These are phyloP conservation scores for Cytospora piceicola DNA, from an alignment of 2,329 filamentous ascomycete genomes.

Conservation along the genomic window DNA sequence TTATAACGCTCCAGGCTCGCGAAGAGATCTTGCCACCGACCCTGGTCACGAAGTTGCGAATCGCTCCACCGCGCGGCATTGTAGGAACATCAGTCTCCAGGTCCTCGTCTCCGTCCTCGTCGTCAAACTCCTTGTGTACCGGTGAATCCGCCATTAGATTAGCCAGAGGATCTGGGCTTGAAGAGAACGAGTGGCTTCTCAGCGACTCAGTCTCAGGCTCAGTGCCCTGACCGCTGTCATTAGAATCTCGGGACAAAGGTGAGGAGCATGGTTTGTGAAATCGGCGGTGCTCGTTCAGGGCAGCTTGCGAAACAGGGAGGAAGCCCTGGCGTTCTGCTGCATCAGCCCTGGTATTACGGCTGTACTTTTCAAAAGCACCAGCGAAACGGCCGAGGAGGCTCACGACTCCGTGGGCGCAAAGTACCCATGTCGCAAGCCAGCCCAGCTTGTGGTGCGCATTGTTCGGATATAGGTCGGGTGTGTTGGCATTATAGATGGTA, in stretches of 20 bases:
- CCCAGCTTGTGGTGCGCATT: slow-evolving; percentile 89
- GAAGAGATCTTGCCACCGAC: slow-evolving; percentile 60
- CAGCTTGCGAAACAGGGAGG: slow-evolving; percentile 63
- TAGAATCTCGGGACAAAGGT: slow-evolving; percentile 61
- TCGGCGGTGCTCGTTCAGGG: slow-evolving; percentile 56
- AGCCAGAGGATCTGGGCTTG: slow-evolving; percentile 54
- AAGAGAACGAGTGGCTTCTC: slow-evolving; percentile 67
- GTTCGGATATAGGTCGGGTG: slow-evolving; percentile 82
- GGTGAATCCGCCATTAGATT: slow-evolving; percentile 40
- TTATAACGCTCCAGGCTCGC: slow-evolving; percentile 60
- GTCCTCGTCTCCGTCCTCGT: slow-evolving; percentile 52
- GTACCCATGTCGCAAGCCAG: slow-evolving; percentile 78
- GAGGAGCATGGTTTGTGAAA: slow-evolving; percentile 42
- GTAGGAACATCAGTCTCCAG: slow-evolving; percentile 44
- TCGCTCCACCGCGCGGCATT: slow-evolving; percentile 51
- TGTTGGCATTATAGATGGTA: slow-evolving; percentile 76
- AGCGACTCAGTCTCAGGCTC: slow-evolving; percentile 70
- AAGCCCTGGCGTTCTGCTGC: slow-evolving; percentile 60
- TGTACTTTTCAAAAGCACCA: slow-evolving; percentile 43
- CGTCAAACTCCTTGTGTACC: slow-evolving; percentile 52
- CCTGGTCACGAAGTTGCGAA: slow-evolving; percentile 56
- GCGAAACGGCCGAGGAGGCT: slow-evolving; percentile 66
- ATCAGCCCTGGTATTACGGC: slow-evolving; percentile 22
- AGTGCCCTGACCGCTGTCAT: slow-evolving; percentile 76
- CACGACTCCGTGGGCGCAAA: slow-evolving; percentile 71